Conservation (phyloP, 768 basidiomycete genomes). For the Rhizopogon roseolus region DNA sequence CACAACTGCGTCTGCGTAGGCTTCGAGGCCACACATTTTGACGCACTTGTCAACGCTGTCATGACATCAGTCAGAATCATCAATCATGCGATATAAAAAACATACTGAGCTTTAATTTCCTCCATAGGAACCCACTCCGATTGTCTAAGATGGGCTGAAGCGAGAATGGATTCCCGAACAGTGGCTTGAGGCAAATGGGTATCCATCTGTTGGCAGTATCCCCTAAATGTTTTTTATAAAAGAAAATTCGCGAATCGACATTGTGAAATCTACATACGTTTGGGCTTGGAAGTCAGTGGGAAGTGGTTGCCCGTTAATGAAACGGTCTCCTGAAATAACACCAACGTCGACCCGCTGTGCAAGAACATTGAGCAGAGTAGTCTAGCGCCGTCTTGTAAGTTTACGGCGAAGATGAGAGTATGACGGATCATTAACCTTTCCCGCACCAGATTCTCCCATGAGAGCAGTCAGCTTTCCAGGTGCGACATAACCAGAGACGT, state of each 20-base stretch:
- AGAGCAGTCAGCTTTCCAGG: constrained; percentile 78
- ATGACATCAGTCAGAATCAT: background rate
- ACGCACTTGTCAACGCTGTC: constrained; percentile 50
- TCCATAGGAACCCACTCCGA: constrained; percentile 54
- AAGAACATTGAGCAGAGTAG: constrained; percentile 45
- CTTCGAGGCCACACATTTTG: constrained; percentile 60
- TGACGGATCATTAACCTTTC: constrained; percentile 29
- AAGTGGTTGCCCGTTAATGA: constrained; percentile 40
- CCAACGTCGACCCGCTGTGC: constrained; percentile 35
- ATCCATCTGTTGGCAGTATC: constrained; percentile 86
- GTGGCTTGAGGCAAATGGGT: constrained; percentile 73
- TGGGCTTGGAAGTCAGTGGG: constrained; percentile 51
- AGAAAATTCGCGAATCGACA: background rate
- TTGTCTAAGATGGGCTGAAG: constrained; percentile 79
- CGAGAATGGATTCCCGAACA: constrained; percentile 73
- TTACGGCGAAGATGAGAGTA: constrained; percentile 9
- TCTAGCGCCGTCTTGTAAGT: constrained; percentile 22
- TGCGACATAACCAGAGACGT: constrained; percentile 74
- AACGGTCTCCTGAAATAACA: constrained; percentile 34
- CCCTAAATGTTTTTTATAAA: constrained; percentile 39
- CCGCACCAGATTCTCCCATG: constrained; percentile 63
- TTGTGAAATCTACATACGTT: constrained; percentile 29
- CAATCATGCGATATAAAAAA: constrained; percentile 2
- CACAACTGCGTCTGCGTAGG: constrained; percentile 63
- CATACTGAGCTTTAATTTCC: constrained; percentile 81